A percentile compares a stretch with the other conserved stretches of the same genome.
Evolutionary conservation across 164 flowering plant genomes (phyloP).

Genomic region (Pachysandra terminalis): DNA sequence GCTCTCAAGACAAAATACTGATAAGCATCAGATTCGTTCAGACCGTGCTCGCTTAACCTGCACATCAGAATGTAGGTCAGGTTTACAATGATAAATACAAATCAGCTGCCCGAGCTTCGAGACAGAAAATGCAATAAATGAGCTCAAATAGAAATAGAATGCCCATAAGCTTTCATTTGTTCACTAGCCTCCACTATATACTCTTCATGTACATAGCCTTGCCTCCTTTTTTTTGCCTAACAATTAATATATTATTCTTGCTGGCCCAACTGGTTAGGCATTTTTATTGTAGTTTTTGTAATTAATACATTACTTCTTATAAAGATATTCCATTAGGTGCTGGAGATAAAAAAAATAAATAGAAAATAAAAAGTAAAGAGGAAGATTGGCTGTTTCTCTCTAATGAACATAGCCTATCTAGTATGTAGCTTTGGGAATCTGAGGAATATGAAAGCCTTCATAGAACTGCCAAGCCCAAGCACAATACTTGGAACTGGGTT

Average conservation of each 20-base stretch:
- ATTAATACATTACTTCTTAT: too few species aligned
- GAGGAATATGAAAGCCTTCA: not conserved
- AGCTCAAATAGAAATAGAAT: not conserved
- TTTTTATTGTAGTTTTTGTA: too few species aligned
- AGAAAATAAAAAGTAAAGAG: not conserved
- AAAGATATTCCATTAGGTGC: too few species aligned
- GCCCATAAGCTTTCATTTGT: too few species aligned
- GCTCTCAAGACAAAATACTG: slow-evolving; percentile 78
- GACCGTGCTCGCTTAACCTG: slow-evolving; percentile 54
- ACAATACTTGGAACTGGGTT: not conserved
- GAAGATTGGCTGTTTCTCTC: not conserved
- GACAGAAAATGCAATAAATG: not conserved
- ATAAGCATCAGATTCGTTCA: slow-evolving; percentile 61
- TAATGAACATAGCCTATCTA: not conserved
- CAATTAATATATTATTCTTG: too few species aligned
- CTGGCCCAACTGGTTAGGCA: too few species aligned
- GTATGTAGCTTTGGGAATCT: not conserved
- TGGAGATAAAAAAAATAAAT: too few species aligned
- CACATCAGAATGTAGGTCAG: not conserved
- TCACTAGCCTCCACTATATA: too few species aligned
- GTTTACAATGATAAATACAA: too few species aligned
- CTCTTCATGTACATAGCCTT: too few species aligned
- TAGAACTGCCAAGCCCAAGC: not conserved
- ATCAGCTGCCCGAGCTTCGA: not conserved
- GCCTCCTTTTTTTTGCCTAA: too few species aligned